Evolutionary conservation across 1,284 basidiomycete genomes (phyloP).

Genomic region (Cutaneotrichosporon curvatum): DNA sequence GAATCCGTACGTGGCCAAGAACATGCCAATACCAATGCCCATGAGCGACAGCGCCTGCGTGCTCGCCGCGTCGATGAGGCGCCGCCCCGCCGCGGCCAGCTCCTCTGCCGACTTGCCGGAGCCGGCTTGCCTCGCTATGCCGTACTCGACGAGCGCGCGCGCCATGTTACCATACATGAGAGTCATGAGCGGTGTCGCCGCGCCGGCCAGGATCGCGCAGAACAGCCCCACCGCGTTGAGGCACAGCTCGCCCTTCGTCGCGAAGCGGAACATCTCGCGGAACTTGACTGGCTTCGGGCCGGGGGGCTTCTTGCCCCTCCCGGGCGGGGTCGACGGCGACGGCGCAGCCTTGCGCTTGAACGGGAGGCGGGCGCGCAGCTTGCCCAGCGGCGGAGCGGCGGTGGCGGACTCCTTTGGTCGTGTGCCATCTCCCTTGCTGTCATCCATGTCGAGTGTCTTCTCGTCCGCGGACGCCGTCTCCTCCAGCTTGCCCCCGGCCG

Average conservation of each 20-base stretch:
- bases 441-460: no score
- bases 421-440: no score
- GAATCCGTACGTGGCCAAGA: conserved; percentile 54
- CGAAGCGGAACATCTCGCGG: conserved; percentile 39
- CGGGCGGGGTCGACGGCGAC: no score
- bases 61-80: conserved; percentile 33
- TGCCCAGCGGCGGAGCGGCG: no score
- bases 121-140: background rate
- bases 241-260: conserved; percentile 29
- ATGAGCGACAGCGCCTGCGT: conserved; percentile 41
- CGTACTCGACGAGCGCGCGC: background rate
- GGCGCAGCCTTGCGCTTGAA: no score
- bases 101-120: no score
- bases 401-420: no score
- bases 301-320: no score
- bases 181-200: conserved; percentile 43
- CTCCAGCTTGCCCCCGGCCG: no score
- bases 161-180: conserved; percentile 43
- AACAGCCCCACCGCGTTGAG: conserved; percentile 41
- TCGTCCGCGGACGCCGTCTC: no score
- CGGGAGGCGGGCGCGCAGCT: no score
- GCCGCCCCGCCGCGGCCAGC: conserved; percentile 19
- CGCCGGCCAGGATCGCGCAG: conserved; percentile 38
- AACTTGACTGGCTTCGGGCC: conserved; percentile 35
- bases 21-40: conserved; percentile 49